A percentile compares a stretch with the other conserved stretches of the same genome.
Conservation (phyloP, 2,329 filamentous ascomycete species). For the Shiraia sp. region DNA sequence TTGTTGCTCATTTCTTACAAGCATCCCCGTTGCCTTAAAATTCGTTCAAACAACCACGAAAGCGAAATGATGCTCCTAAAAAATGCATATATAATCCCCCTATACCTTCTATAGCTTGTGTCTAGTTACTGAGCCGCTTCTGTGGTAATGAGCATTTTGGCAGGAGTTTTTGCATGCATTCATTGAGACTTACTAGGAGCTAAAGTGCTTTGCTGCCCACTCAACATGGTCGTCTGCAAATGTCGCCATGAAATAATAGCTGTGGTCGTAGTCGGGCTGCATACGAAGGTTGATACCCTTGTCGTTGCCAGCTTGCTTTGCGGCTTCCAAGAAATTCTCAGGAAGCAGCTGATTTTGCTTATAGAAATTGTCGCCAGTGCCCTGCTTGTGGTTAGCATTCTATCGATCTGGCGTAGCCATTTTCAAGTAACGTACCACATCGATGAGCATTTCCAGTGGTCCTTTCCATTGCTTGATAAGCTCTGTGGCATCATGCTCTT, state of each 20-base stretch:
- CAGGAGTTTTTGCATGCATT: constrained; percentile 1
- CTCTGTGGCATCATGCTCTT: constrained; percentile 89
- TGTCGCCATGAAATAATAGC: constrained; percentile 92
- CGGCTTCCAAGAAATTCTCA: constrained; percentile 85
- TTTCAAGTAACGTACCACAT: constrained; percentile 71
- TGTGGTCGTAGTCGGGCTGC: constrained; percentile 93
- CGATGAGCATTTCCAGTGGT: constrained; percentile 77
- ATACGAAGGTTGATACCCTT: constrained; percentile 77
- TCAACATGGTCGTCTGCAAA: constrained; percentile 91
- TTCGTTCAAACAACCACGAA: no score
- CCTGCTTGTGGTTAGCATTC: constrained; percentile 54
- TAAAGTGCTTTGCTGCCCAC: constrained; percentile 85
- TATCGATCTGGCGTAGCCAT: not conserved
- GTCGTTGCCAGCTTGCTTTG: constrained; percentile 71
- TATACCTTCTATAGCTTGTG: constrained; percentile 29
- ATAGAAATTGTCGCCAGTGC: constrained; percentile 95
- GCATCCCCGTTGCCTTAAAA: no score
- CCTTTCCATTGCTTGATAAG: constrained; percentile 76
- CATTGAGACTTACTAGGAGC: constrained; percentile 53
- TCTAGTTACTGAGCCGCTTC: constrained; percentile 33
- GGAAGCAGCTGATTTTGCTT: constrained; percentile 90
- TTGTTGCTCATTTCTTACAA: no score
- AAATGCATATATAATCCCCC: not conserved
- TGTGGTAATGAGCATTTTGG: constrained; percentile 37
- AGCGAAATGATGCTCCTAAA: no score